Base-by-base conservation (phyloP, 1,284 basidiomycete species). In the Papiliotrema terrestris region DNA sequence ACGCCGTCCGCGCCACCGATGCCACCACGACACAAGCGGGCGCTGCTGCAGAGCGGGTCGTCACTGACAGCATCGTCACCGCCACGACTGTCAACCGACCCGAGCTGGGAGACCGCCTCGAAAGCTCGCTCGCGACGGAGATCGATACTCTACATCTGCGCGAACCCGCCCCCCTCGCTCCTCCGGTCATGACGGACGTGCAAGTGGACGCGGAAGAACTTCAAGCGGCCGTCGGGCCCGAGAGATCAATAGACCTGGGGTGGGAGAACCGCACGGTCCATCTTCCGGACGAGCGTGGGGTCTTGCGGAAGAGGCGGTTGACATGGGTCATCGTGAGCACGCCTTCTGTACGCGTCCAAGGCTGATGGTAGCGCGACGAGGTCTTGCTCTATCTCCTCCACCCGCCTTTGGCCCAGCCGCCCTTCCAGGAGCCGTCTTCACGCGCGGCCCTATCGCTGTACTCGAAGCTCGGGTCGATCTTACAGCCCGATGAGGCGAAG, bases 321-420 rank as follows among this genome's bases (percentile, higher is more conserved):
- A 49, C 36, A 14, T 73, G 69, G 68, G 55, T 68, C 42, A 65
- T 69, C 15, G 70, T 72, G 52, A 58, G 70, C 65, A 1, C 4
- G 5, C 6, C 8, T 13, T 41, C 29, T 29, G 9, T 17, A 22
- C 8, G 9, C 6, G 8, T 25, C 25, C 14, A 13, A 35, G 26
- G 38, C 43, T 14, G 38, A 42, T 15, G 0, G 15, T 45, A 72
- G 70, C 65, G 71, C 26, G 68, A 70, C 32, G 51, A 52, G 8
- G 47, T 60, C 3, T 56, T 73, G 8, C 45, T 71, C 3, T 66
- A 60, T 48, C 22, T 67, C 26, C 23, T 71, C 6, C 19, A 51
- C 29, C 51, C 55, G 3, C 51, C 23, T 14, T 32, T 26, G n/a
- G 45, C 42, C 45, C 23, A 37, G 17, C n/a, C 36, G 8, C 48